Evolutionary conservation across 495 filamentous ascomycete genomes (phyloP), one percentile per base, ranked within the genome.

Genomic region (Penicillium lividum): DNA sequence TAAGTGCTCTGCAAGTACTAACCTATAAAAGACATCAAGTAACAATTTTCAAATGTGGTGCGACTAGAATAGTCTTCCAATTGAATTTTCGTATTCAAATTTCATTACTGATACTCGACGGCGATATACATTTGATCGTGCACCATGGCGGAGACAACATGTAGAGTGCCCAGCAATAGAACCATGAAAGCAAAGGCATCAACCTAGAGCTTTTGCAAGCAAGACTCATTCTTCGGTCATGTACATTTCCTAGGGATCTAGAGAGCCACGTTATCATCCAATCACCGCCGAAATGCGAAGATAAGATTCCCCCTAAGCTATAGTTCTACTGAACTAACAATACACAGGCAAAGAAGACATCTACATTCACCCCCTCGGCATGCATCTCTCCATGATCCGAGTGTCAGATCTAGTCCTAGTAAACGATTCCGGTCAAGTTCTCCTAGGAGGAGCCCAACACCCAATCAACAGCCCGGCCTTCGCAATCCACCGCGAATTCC

Each of bases 311-410:
- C 42, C n/a, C n/a, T 1, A 25, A 27, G 7, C 16, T 27, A 25
- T 5, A 45, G 6, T 10, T 45, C 13, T 11, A 45, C 42, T 45
- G 22, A 45, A 33, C 30, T 3, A 45, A 33, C 30, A 1, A 36
- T 36, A 4, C 6, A 45, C 22, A 18, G 9, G 8, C 8, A 25
- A 7, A 47, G 44, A 47, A 34, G 77, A 82, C 49, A 86, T 89
- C 77, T 90, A 86, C 86, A 87, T 86, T 71, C 88, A 85, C 60
- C 82, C 82, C 5, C 78, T 82, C 52, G 82, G 80, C 13, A 80
- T 76, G 45, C 87, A 89, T 68, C 89, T 82, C 64, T 77, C 76
- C 8, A 60, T 69, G 22, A 78, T 82, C 60, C 78, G 75, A 53
- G 80, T 76, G 8, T 77, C 74, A 0, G 72, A 75, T 18, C 66